Conservation (phyloP, 495 filamentous ascomycete species). For the Penicillium argentinense region DNA sequence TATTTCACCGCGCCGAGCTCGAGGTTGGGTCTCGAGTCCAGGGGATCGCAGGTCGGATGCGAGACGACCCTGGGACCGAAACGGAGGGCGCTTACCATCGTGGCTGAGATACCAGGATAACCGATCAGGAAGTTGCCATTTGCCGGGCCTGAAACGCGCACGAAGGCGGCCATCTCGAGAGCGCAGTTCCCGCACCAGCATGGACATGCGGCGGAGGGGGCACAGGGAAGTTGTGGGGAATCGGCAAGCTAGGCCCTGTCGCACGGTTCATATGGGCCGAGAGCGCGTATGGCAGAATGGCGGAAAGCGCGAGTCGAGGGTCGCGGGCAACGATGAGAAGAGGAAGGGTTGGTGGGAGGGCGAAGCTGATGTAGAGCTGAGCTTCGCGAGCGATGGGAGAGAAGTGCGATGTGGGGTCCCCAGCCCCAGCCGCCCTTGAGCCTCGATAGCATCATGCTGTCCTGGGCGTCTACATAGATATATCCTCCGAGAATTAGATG, state of each 20-base stretch:
- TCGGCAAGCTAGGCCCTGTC: constrained; percentile 30
- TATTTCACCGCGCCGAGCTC: neutral
- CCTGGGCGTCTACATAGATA: too few relatives aligned
- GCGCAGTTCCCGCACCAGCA: constrained; percentile 43
- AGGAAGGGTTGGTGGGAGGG: constrained; percentile 2
- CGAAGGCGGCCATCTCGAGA: constrained; percentile 77
- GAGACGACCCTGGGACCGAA: too few relatives aligned
- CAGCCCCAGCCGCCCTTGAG: constrained; percentile 16
- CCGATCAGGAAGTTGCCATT: constrained; percentile 97
- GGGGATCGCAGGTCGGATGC: too few relatives aligned
- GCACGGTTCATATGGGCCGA: constrained; percentile 35
- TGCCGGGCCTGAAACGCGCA: constrained; percentile 94
- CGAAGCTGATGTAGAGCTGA: constrained; percentile 5
- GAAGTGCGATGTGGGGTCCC: constrained; percentile 7
- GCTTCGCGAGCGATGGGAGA: neutral
- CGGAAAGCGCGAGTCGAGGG: neutral
- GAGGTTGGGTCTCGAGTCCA: neutral
- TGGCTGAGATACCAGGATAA: constrained; percentile 97
- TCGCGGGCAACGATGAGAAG: constrained; percentile 6
- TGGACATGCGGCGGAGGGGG: constrained; percentile 39
- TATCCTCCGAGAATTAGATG: too few relatives aligned
- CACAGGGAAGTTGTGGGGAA: constrained; percentile 33
- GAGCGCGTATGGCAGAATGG: neutral
- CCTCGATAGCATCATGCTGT: constrained; percentile 20
- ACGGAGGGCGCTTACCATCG: constrained; percentile 71